Conservation (phyloP, 139 green algal species). For the Chlamydomonas incerta region DNA sequence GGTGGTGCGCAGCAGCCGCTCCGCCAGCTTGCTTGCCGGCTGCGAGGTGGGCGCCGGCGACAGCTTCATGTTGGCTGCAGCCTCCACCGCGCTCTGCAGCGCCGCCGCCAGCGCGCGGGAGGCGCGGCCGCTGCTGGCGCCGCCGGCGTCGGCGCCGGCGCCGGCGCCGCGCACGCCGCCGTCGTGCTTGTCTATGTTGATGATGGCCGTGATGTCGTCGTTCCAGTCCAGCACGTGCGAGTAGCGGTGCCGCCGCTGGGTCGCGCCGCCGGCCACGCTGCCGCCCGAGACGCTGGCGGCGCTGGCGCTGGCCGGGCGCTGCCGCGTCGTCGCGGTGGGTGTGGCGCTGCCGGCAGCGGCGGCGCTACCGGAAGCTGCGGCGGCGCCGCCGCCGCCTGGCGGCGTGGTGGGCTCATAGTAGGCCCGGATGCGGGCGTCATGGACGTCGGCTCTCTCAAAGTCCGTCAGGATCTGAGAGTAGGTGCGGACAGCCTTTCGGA, state of each 20-base stretch:
- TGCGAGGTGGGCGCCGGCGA: not conserved
- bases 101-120: conserved; percentile 21
- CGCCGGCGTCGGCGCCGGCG: no score
- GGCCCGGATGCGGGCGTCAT: not conserved
- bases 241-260: conserved; percentile 34
- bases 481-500: conserved; percentile 27
- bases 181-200: conserved; percentile 24
- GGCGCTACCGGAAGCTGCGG: not conserved
- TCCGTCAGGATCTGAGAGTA: conserved; percentile 7
- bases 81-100: conserved; percentile 3
- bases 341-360: no score
- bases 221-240: conserved; percentile 42
- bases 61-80: not conserved
- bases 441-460: conserved; percentile 2
- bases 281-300: no score
- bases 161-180: not conserved
- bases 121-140: not conserved
- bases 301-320: no score
- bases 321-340: no score
- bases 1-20: conserved; percentile 4
- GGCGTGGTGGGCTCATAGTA: not conserved
- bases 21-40: conserved; percentile 8
- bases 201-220: conserved; percentile 24
- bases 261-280: not conserved
- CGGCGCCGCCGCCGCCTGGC: not conserved